phyloP scores from a whole-genome alignment of 2,329 filamentous ascomycete genomes.

The Seiridium cupressi region DNA sequence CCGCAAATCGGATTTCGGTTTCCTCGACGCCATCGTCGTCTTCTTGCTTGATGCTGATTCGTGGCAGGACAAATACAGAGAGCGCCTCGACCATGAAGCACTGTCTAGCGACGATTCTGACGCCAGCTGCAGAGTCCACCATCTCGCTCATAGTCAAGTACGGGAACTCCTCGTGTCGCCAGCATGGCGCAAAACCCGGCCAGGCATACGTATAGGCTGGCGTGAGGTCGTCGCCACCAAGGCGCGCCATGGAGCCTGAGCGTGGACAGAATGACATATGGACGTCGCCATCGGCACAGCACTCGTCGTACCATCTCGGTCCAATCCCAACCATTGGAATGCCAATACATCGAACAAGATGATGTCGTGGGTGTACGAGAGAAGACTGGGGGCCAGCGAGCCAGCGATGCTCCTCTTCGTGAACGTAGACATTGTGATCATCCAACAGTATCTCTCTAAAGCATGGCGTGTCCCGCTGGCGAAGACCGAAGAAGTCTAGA shows the following conservation, averaged over 20 bases:
- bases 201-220: slow-evolving; percentile 14
- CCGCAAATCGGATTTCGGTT: slow-evolving; percentile 38
- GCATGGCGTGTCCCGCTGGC: slow-evolving; percentile 49
- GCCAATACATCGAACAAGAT: slow-evolving; percentile 46
- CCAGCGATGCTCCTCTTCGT: slow-evolving; percentile 55
- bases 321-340: slow-evolving; percentile 51
- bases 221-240: neutral
- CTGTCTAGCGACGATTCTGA: slow-evolving; percentile 42
- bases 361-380: slow-evolving; percentile 38
- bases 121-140: slow-evolving; percentile 41
- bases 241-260: slow-evolving; percentile 31
- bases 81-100: slow-evolving; percentile 47
- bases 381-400: slow-evolving; percentile 43
- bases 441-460: slow-evolving; percentile 52
- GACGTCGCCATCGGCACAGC: slow-evolving; percentile 39
- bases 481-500: slow-evolving; percentile 50
- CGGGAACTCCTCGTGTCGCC: slow-evolving; percentile 53
- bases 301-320: slow-evolving; percentile 47
- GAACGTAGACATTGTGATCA: slow-evolving; percentile 48
- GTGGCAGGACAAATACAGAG: slow-evolving; percentile 40
- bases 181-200: slow-evolving; percentile 43
- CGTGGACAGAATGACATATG: slow-evolving; percentile 43
- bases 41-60: slow-evolving; percentile 31
- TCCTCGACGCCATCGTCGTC: slow-evolving; percentile 12
- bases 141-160: slow-evolving; percentile 46